phyloP scores from a whole-genome alignment of 768 basidiomycete genomes.

The Lactarius evosmus region DNA sequence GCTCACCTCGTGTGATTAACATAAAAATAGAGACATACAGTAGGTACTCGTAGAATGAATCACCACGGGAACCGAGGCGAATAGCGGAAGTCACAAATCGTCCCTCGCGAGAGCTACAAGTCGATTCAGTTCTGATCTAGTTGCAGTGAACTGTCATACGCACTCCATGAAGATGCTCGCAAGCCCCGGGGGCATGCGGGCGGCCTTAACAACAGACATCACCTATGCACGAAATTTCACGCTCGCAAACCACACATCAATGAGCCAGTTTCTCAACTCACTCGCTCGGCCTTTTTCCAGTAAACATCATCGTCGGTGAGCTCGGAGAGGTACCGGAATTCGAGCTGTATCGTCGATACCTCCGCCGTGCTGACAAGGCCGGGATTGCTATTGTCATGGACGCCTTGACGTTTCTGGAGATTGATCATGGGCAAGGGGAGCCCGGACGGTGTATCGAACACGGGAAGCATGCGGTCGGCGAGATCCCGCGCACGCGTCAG shows the following conservation, averaged over 20 bases:
- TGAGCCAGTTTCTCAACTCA: conserved; percentile 31
- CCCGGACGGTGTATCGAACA: conserved; percentile 77
- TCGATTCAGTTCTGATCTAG: not conserved
- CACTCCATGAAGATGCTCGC: conserved; percentile 85
- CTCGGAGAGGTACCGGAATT: conserved; percentile 82
- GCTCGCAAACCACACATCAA: not conserved
- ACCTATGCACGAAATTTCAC: conserved; percentile 38
- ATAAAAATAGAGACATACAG: conserved; percentile 46
- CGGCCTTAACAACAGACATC: conserved; percentile 66
- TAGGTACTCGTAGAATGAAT: conserved; percentile 92
- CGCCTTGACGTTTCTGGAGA: conserved; percentile 56
- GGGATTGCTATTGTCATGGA: conserved; percentile 55
- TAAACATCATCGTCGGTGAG: conserved; percentile 75
- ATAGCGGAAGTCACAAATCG: conserved; percentile 66
- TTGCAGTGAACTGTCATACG: conserved; percentile 8
- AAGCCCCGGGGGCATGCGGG: conserved; percentile 65
- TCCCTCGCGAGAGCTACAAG: conserved; percentile 46
- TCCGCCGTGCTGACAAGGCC: conserved; percentile 79
- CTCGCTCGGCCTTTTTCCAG: conserved; percentile 79
- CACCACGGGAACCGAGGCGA: conserved; percentile 86
- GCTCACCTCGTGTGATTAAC: conserved; percentile 11
- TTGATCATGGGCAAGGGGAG: conserved; percentile 82
- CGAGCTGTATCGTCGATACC: conserved; percentile 84
- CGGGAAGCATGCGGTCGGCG: conserved; percentile 79
- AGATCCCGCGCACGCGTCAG: conserved; percentile 79